Conservation (phyloP, 2,329 filamentous ascomycete genomes). For the Xylariomycetidae sp. region DNA sequence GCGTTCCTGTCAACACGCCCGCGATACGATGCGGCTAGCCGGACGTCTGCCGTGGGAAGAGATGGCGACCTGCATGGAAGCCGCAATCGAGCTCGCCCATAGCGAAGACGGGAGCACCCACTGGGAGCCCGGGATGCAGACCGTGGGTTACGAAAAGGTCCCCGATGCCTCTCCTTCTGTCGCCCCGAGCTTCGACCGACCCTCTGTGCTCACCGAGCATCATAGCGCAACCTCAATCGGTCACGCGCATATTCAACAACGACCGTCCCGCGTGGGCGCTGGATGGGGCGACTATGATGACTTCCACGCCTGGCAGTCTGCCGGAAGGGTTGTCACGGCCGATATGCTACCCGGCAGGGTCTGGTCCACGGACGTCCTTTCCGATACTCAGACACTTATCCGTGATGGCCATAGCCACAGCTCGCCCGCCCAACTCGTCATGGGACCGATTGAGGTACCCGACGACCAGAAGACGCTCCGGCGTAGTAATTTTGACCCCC, state of each 20-base stretch:
- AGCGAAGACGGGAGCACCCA: background rate
- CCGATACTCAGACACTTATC: too few species aligned
- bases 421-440: too few species aligned
- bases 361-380: too few species aligned
- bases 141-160: background rate
- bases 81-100: background rate
- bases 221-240: background rate
- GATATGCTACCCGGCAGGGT: background rate
- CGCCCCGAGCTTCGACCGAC: background rate
- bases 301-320: background rate
- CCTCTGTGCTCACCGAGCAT: background rate
- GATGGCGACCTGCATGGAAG: too few species aligned
- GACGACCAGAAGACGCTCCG: too few species aligned
- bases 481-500: too few species aligned
- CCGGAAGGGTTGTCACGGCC: background rate
- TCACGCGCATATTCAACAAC: background rate
- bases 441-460: too few species aligned
- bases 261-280: background rate
- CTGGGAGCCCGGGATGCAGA: background rate
- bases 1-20: too few species aligned
- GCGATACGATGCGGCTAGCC: too few species aligned
- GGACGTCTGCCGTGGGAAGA: too few species aligned
- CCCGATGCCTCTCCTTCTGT: background rate
- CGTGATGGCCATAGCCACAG: too few species aligned
- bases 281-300: background rate